Percentiles rank a stretch among this genome's conserved stretches.
Conservation (phyloP, 2,329 filamentous ascomycete genomes). For the Helicocarpus griseus region DNA sequence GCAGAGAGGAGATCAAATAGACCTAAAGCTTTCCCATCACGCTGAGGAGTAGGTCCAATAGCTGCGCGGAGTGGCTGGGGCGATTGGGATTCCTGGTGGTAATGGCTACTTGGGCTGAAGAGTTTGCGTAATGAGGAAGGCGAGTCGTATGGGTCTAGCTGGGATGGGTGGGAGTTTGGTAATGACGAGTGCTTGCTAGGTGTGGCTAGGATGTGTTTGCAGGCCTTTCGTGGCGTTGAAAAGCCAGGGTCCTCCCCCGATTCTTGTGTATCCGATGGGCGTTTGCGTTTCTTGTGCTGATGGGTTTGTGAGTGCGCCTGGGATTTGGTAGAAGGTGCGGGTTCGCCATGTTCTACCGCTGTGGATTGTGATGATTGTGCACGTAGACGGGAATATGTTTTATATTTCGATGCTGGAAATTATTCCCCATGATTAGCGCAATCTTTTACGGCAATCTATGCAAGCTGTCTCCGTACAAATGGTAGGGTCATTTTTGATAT, state of each 20-base stretch:
- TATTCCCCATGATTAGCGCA: background rate
- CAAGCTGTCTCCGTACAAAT: constrained; percentile 27
- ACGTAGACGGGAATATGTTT: constrained; percentile 36
- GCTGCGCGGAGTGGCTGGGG: constrained; percentile 29
- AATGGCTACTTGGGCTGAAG: constrained; percentile 26
- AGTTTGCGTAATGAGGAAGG: constrained; percentile 29
- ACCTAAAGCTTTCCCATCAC: constrained; percentile 39
- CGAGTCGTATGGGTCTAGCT: constrained; percentile 37
- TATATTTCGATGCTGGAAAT: constrained; percentile 38
- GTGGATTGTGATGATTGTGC: constrained; percentile 1
- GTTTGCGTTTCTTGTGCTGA: constrained; percentile 15
- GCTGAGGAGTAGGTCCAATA: constrained; percentile 41
- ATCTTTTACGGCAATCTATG: background rate
- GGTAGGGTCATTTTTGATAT: constrained; percentile 37
- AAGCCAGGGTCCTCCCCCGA: constrained; percentile 8
- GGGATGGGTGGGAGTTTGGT: constrained; percentile 26
- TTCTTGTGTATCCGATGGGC: constrained; percentile 15
- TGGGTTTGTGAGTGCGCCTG: constrained; percentile 13
- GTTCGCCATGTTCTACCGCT: constrained; percentile 22
- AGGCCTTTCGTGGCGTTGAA: constrained; percentile 28
- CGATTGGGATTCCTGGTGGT: constrained; percentile 14
- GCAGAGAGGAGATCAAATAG: constrained; percentile 39
- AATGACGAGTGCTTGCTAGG: constrained; percentile 19
- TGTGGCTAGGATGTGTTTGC: constrained; percentile 18
- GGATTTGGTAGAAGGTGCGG: too few relatives aligned